phyloP scores from a whole-genome alignment of 2,329 filamentous ascomycete genomes.

The Fusarium tjaetaba region DNA sequence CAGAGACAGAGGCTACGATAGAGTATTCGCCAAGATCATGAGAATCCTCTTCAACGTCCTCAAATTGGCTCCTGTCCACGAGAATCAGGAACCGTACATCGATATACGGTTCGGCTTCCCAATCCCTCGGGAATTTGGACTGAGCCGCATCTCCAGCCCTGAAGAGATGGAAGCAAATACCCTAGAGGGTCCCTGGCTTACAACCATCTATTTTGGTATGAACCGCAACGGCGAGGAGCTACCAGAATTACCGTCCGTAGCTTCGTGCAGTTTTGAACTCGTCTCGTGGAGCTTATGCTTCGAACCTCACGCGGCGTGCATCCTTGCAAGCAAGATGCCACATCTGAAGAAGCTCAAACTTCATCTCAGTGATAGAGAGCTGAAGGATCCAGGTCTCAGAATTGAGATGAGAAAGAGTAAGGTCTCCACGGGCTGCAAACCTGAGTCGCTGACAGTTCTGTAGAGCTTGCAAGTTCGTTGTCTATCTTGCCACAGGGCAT shows the following conservation, averaged over 20 bases:
- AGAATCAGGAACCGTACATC: conserved; percentile 7
- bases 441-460: background rate
- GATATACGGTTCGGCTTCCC: conserved; percentile 1
- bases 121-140: conserved; percentile 1
- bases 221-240: background rate
- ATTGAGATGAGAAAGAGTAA: background rate
- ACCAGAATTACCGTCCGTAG: background rate
- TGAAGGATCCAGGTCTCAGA: background rate
- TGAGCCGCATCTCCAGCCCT: background rate
- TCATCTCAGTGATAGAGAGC: conserved; percentile 11
- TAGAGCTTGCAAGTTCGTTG: background rate
- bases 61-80: background rate
- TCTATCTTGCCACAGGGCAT: background rate
- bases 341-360: background rate
- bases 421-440: background rate
- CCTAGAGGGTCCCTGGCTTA: background rate
- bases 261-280: conserved; percentile 2
- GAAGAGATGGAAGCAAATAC: conserved; percentile 5
- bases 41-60: background rate
- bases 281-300: conserved; percentile 15
- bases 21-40: background rate
- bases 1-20: conserved; percentile 4
- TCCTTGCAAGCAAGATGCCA: conserved; percentile 5
- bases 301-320: background rate
- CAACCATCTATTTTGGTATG: background rate